Base-by-base conservation (phyloP, 208 protist genomes). In the Leptomonas pyrrhocoris region DNA sequence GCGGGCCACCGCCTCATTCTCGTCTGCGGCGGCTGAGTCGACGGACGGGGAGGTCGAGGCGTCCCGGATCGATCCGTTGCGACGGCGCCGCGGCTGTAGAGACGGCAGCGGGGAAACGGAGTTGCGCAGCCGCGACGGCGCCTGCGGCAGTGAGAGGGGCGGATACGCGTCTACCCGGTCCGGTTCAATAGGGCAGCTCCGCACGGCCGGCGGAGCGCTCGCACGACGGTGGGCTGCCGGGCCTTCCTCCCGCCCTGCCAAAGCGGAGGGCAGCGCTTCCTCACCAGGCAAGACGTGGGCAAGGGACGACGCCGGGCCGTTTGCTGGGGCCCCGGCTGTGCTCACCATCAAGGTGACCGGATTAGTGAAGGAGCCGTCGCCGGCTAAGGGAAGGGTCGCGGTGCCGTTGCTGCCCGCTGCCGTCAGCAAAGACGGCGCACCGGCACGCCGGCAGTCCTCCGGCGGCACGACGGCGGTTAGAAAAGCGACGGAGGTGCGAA, bases 301-400 rank as follows among this genome's bases (percentile, higher is more conserved):
- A 38, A 38, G 9, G 9, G 34, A 12, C 3, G 34, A 38, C 7
- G 34, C 34, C 34, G 34, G n/a, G n/a, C n/a, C n/a, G n/a, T n/a
- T n/a, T n/a, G n/a, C n/a, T n/a, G n/a, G n/a, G n/a, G n/a, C n/a
- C n/a, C n/a, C n/a, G n/a, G n/a, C n/a, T n/a, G 58, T 23, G 45
- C 43, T 64, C 19, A 50, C 58, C 18, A 64, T 16, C 18, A 64
- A 25, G 28, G 58, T 50, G 43, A 50, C 23, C 13, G 58, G 43
- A 27, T 62, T 30, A 13, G 27, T 48, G 57, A 6, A n/a, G 23
- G 36, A 50, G 25, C n/a, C 2, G 38, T 50, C 58, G 7, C 43
- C 58, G 43, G 34, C 25, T 0, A 59, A n/a, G 2, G 40, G 31
- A 6, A 21, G 8, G 23, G 28, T 19, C 12, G n/a, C 4, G 13